Conservation (phyloP, 768 basidiomycete genomes). For the Leccinum boreale region DNA sequence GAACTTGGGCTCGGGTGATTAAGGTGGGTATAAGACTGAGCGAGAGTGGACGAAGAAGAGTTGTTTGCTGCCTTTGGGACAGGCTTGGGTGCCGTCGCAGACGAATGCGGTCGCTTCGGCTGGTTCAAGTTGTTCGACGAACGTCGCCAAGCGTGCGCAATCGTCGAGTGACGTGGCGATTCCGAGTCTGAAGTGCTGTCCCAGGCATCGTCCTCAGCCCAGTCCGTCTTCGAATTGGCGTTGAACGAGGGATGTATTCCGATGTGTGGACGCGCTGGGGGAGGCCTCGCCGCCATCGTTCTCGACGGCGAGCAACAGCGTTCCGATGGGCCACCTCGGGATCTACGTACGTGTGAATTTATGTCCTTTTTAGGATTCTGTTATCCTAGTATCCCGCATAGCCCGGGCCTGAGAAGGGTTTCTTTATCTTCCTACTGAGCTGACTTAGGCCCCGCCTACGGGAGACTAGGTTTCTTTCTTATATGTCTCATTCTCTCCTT, state of each 20-base stretch:
- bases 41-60: slow-evolving; percentile 64
- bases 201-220: slow-evolving; percentile 89
- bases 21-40: slow-evolving; percentile 81
- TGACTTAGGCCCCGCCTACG: too few relatives aligned
- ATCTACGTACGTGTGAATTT: slow-evolving; percentile 6
- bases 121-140: slow-evolving; percentile 21
- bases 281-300: slow-evolving; percentile 55
- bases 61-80: slow-evolving; percentile 47
- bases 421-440: too few relatives aligned
- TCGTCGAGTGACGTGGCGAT: slow-evolving; percentile 54
- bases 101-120: slow-evolving; percentile 28
- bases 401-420: too few relatives aligned
- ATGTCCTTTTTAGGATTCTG: background rate
- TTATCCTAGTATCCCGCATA: too few relatives aligned
- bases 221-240: slow-evolving; percentile 52
- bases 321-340: background rate
- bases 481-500: slow-evolving; percentile 4
- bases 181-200: slow-evolving; percentile 81
- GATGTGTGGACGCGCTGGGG: slow-evolving; percentile 72
- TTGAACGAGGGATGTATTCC: slow-evolving; percentile 50
- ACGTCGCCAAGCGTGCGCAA: slow-evolving; percentile 45
- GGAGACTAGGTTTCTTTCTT: too few relatives aligned
- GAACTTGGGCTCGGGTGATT: slow-evolving; percentile 72
- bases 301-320: slow-evolving; percentile 18
- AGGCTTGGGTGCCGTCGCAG: slow-evolving; percentile 47